Evolutionary conservation across 75 land plant genomes (phyloP).

Genomic region (Pinus albicaulis): DNA sequence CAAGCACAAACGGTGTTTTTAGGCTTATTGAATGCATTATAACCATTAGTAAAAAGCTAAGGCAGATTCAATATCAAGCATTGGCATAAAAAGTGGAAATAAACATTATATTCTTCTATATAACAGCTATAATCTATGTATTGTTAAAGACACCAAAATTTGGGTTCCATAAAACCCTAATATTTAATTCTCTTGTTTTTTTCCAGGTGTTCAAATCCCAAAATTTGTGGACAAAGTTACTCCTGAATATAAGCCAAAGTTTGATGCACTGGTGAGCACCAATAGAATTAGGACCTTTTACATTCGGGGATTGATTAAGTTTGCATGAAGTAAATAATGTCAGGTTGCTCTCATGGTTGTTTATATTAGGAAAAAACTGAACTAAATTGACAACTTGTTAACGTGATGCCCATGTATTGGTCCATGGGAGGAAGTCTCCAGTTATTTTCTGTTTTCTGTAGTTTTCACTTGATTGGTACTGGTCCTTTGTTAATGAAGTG

Average conservation of each 20-base stretch:
- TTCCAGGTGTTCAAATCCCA: no score
- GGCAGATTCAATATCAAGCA: no score
- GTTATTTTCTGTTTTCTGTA: neutral
- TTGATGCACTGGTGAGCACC: slow-evolving; percentile 65
- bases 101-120: no score
- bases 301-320: neutral
- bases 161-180: no score
- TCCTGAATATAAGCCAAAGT: slow-evolving; percentile 68
- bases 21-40: no score
- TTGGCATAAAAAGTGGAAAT: no score
- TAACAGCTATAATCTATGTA: no score
- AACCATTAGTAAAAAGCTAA: no score
- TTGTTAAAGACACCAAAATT: no score
- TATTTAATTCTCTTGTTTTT: no score
- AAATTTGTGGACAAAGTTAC: slow-evolving; percentile 16
- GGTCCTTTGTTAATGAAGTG: neutral
- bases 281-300: neutral
- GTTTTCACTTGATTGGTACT: no score
- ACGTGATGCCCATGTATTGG: neutral
- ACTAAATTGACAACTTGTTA: neutral
- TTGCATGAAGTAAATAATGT: neutral
- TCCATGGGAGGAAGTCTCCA: neutral
- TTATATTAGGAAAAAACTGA: neutral
- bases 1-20: no score
- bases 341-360: neutral